Percentiles rank a stretch among this genome's conserved stretches.
Conservation (phyloP, 441 rosid species). For the Euphorbia schlechtendalii region DNA sequence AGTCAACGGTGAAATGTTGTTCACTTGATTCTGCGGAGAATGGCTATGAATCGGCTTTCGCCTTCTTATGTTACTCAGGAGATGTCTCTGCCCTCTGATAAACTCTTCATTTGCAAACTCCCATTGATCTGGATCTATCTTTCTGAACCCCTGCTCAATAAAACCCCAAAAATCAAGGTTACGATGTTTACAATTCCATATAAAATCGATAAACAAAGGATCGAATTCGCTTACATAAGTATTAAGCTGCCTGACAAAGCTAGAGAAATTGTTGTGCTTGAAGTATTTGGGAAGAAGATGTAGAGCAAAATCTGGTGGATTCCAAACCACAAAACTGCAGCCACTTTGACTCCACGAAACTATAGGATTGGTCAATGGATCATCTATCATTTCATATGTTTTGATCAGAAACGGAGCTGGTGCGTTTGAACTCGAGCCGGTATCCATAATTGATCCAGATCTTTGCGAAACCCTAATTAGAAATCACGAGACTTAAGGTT, state of each 20-base stretch:
- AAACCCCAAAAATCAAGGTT: too few species aligned
- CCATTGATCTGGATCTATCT: constrained; percentile 74
- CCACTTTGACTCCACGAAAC: constrained; percentile 55
- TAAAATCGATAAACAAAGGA: not conserved
- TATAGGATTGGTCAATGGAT: constrained; percentile 39
- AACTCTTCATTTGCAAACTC: constrained; percentile 81
- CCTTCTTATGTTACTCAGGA: constrained; percentile 65
- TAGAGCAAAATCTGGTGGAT: constrained; percentile 49
- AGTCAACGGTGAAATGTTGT: constrained; percentile 31
- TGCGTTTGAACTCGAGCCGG: constrained; percentile 24
- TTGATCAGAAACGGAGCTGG: constrained; percentile 60
- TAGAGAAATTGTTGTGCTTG: constrained; percentile 78
- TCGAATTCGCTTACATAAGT: constrained; percentile 44
- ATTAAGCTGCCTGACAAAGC: constrained; percentile 72
- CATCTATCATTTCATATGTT: constrained; percentile 65
- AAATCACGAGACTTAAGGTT: too few species aligned
- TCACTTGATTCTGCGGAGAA: constrained; percentile 46
- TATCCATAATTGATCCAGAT: constrained; percentile 7
- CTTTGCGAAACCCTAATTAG: not conserved
- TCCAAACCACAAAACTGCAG: constrained; percentile 61
- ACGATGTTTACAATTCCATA: too few species aligned
- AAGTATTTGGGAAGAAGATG: constrained; percentile 56
- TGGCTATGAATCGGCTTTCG: constrained; percentile 87
- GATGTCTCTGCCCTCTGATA: constrained; percentile 54
- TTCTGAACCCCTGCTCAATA: too few species aligned